These are phyloP conservation scores for Picea abies DNA, from an alignment of 83 land plant genomes.

Conservation along the genomic window DNA sequence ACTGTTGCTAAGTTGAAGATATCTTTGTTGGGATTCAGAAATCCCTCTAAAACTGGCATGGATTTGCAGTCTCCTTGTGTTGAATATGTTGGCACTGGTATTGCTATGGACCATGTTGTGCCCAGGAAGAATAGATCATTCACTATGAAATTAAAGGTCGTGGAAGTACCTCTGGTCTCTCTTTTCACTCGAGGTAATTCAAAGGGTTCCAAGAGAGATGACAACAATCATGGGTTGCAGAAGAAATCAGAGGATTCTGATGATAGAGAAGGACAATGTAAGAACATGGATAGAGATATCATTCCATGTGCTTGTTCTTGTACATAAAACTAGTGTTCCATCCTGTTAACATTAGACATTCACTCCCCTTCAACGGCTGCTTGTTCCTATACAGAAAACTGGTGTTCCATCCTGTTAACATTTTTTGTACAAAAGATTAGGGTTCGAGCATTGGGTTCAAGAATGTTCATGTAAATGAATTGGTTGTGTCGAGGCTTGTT, in stretches of 20 bases:
- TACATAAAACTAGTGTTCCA: too few relatives aligned
- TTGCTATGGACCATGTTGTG: neutral
- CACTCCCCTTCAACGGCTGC: too few relatives aligned
- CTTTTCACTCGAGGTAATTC: slow-evolving; percentile 46
- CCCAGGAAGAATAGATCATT: slow-evolving; percentile 29
- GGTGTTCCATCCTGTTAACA: too few relatives aligned
- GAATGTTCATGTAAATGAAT: too few relatives aligned
- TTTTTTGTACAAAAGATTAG: too few relatives aligned
- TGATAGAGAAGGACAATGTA: neutral
- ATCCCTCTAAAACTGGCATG: slow-evolving; percentile 5
- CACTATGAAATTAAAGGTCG: slow-evolving; percentile 57
- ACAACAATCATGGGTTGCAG: neutral
- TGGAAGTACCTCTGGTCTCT: slow-evolving; percentile 58
- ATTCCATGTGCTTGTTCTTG: too few relatives aligned
- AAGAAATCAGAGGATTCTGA: neutral
- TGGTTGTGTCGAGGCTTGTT: too few relatives aligned
- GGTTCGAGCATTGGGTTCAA: too few relatives aligned
- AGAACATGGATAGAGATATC: slow-evolving; percentile 24
- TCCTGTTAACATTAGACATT: too few relatives aligned
- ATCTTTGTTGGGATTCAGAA: slow-evolving; percentile 41
- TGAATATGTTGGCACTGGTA: neutral
- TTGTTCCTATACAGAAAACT: too few relatives aligned
- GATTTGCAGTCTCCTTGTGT: too few relatives aligned
- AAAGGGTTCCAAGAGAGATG: slow-evolving; percentile 17
- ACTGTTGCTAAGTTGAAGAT: slow-evolving; percentile 52